Percentiles rank a stretch among this genome's conserved stretches.
Evolutionary conservation across 805 yeast genomes (phyloP).

Genomic region (Tetrapisispora namnaoensis): DNA sequence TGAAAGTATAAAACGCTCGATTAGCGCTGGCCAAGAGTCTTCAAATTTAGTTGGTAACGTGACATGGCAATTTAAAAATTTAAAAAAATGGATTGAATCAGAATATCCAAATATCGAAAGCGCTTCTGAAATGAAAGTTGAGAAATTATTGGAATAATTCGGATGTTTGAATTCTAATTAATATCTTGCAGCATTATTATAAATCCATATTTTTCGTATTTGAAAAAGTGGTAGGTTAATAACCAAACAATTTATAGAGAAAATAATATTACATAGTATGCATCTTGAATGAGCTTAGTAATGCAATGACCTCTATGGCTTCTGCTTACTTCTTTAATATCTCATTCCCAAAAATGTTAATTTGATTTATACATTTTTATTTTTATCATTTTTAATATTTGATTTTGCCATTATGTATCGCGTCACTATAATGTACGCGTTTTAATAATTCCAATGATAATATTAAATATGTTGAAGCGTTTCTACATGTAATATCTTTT

Average conservation of each 20-base stretch:
- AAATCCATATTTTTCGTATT: neutral
- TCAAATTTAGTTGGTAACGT: slow-evolving; percentile 13
- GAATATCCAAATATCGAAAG: slow-evolving; percentile 1
- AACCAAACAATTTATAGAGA: neutral
- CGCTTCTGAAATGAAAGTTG: neutral
- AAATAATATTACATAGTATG: neutral
- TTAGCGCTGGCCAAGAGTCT: slow-evolving; percentile 20
- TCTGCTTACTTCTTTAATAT: neutral
- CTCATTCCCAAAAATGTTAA: neutral
- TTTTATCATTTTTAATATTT: no score
- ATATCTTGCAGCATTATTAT: neutral
- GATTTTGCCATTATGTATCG: no score
- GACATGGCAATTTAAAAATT: slow-evolving; percentile 23
- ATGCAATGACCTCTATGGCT: no score
- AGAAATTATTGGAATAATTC: neutral
- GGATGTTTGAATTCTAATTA: neutral
- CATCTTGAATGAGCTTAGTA: neutral
- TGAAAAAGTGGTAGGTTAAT: neutral
- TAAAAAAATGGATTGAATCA: slow-evolving; percentile 10
- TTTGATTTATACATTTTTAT: neutral
- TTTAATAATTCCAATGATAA: no score
- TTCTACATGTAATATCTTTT: no score
- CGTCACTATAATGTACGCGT: no score
- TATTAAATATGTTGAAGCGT: no score
- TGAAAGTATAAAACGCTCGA: slow-evolving; percentile 23